A percentile compares a stretch with the other conserved stretches of the same genome.
These are phyloP conservation scores for Coemansia sp. DNA, from an alignment of 192 early-diverging fungal genomes.

Conservation along the genomic window DNA sequence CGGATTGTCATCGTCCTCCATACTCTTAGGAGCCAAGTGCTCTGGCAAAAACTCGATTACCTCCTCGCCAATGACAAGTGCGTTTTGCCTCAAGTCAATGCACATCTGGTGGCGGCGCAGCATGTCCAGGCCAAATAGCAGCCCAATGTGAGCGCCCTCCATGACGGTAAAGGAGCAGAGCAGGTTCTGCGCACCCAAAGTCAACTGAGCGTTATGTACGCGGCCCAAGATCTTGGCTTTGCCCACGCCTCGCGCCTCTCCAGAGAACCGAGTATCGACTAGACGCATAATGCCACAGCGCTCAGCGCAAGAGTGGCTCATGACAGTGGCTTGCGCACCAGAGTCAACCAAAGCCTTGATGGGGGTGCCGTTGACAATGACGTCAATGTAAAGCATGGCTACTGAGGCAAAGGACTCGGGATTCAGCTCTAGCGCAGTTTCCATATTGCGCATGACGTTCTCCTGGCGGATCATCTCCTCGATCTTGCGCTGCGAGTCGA, in stretches of 20 bases:
- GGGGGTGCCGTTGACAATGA: constrained; percentile 84
- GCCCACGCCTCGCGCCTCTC: constrained; percentile 92
- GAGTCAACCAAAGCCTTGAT: constrained; percentile 97
- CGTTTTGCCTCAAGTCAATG: constrained; percentile 87
- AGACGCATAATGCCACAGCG: constrained; percentile 86
- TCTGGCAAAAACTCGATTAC: constrained; percentile 88
- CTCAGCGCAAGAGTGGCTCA: constrained; percentile 70
- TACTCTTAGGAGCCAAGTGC: constrained; percentile 81
- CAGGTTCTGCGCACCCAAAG: constrained; percentile 76
- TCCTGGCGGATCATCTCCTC: constrained; percentile 87
- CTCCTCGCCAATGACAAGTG: constrained; percentile 76
- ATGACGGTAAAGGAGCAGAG: constrained; percentile 92
- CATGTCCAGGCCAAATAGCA: constrained; percentile 97
- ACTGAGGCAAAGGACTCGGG: constrained; percentile 94
- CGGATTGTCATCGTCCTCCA: constrained; percentile 37
- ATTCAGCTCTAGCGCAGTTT: constrained; percentile 89
- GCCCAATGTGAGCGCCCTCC: constrained; percentile 87
- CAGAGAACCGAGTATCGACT: constrained; percentile 84
- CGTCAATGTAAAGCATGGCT: constrained; percentile 89
- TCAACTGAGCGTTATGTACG: constrained; percentile 87
- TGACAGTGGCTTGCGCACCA: constrained; percentile 94
- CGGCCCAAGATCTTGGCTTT: constrained; percentile 97
- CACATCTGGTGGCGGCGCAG: constrained; percentile 87
- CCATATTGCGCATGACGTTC: constrained; percentile 81
- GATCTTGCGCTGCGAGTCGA: constrained; percentile 89